Evolutionary conservation across 192 early-diverging fungal species (phyloP).

Genomic region (Umbelopsis sp.): DNA sequence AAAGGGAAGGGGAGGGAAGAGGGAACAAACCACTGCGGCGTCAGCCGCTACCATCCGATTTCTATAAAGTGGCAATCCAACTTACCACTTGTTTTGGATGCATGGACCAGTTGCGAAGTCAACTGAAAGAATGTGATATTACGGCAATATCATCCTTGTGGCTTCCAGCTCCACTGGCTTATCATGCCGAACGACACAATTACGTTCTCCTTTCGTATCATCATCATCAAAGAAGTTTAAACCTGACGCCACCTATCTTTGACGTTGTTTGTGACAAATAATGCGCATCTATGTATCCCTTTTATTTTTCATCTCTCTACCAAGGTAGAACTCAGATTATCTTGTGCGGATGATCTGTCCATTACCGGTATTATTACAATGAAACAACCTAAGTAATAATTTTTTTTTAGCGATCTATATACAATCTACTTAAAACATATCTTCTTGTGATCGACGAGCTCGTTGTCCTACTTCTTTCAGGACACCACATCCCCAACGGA

Average conservation of each 20-base stretch:
- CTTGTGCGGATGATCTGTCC: neutral
- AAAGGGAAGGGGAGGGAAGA: neutral
- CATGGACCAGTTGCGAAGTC: slow-evolving; percentile 16
- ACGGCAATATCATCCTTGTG: neutral
- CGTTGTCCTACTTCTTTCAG: slow-evolving; percentile 63
- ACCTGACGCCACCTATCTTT: neutral
- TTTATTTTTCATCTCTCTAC: neutral
- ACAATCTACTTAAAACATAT: slow-evolving; percentile 13
- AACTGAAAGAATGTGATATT: slow-evolving; percentile 3
- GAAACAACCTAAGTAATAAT: neutral
- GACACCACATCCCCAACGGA: slow-evolving; percentile 68
- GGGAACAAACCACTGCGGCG: slow-evolving; percentile 4
- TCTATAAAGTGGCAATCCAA: slow-evolving; percentile 6
- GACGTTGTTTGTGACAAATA: too few species aligned
- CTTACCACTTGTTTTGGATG: slow-evolving; percentile 1
- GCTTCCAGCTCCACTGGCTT: neutral
- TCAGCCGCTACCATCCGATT: slow-evolving; percentile 20
- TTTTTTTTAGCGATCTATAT: neutral
- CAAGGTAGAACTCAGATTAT: neutral
- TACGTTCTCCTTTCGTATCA: neutral
- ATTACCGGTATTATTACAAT: slow-evolving; percentile 18
- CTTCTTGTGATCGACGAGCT: slow-evolving; percentile 20
- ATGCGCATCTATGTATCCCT: neutral
- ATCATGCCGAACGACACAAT: neutral
- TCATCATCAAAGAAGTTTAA: neutral